Conservation (phyloP, 495 filamentous ascomycete genomes). For the Terfezia claveryi region DNA sequence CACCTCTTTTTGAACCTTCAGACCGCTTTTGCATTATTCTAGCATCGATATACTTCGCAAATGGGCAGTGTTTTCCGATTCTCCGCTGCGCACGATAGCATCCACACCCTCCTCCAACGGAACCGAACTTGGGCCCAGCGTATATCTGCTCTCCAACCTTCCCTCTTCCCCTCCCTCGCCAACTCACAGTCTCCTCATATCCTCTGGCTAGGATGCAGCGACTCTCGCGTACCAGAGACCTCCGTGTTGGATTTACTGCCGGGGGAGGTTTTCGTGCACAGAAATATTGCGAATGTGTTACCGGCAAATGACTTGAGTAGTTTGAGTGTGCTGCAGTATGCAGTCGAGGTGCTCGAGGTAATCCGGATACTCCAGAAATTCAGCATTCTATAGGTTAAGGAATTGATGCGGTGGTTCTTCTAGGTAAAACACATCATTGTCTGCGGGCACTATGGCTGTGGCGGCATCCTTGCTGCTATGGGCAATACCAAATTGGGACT, state of each 20-base stretch:
- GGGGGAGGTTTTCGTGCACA: slow-evolving; percentile 39
- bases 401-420: too few relatives aligned
- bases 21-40: too few relatives aligned
- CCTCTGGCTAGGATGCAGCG: slow-evolving; percentile 43
- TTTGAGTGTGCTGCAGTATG: slow-evolving; percentile 41
- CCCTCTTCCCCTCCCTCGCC: too few relatives aligned
- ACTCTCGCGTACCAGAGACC: slow-evolving; percentile 40
- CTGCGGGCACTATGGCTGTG: slow-evolving; percentile 43
- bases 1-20: too few relatives aligned
- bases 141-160: too few relatives aligned
- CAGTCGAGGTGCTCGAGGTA: slow-evolving; percentile 34
- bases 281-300: slow-evolving; percentile 43
- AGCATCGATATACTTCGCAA: too few relatives aligned
- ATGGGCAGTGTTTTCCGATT: too few relatives aligned
- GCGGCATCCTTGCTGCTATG: slow-evolving; percentile 40
- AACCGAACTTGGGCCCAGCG: slow-evolving; percentile 18
- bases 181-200: slow-evolving; percentile 12
- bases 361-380: neutral
- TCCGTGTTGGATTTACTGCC: slow-evolving; percentile 35
- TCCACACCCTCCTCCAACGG: slow-evolving; percentile 31
- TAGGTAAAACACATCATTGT: slow-evolving; percentile 38
- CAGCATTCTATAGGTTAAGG: neutral
- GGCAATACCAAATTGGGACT: slow-evolving; percentile 33
- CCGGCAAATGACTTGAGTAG: slow-evolving; percentile 36
- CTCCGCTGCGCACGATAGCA: slow-evolving; percentile 1